Evolutionary conservation across 805 yeast species (phyloP).

Genomic region (Kockiozyma suomiensis): DNA sequence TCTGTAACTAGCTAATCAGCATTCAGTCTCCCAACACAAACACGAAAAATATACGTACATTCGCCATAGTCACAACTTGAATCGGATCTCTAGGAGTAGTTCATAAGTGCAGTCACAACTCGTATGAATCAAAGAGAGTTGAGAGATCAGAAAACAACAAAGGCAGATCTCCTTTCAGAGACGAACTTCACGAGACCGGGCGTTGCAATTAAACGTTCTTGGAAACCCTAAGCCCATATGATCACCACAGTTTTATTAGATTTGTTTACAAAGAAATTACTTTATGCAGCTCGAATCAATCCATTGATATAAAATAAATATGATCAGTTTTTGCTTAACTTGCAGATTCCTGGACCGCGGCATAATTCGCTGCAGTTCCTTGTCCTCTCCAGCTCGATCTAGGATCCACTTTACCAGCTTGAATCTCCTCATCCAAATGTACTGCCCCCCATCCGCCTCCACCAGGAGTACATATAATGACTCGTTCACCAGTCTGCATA

Average conservation of each 20-base stretch:
- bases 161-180: too few relatives aligned
- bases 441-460: slow-evolving; percentile 76
- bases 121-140: too few relatives aligned
- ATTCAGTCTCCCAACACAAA: too few relatives aligned
- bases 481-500: slow-evolving; percentile 63
- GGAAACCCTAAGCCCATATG: not conserved
- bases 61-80: too few relatives aligned
- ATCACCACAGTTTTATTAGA: not conserved
- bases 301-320: not conserved
- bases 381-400: slow-evolving; percentile 29
- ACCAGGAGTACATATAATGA: slow-evolving; percentile 76
- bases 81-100: too few relatives aligned
- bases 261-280: not conserved
- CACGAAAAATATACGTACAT: too few relatives aligned
- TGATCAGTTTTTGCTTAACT: too few relatives aligned
- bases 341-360: slow-evolving; percentile 26
- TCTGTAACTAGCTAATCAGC: too few relatives aligned
- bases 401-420: slow-evolving; percentile 11
- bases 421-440: slow-evolving; percentile 20
- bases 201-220: not conserved
- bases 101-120: too few relatives aligned
- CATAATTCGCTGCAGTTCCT: slow-evolving; percentile 30
- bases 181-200: too few relatives aligned
- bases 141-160: too few relatives aligned
- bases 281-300: not conserved